phyloP scores from a whole-genome alignment of 805 yeast genomes.

The Debaryomyces tyrocola region DNA sequence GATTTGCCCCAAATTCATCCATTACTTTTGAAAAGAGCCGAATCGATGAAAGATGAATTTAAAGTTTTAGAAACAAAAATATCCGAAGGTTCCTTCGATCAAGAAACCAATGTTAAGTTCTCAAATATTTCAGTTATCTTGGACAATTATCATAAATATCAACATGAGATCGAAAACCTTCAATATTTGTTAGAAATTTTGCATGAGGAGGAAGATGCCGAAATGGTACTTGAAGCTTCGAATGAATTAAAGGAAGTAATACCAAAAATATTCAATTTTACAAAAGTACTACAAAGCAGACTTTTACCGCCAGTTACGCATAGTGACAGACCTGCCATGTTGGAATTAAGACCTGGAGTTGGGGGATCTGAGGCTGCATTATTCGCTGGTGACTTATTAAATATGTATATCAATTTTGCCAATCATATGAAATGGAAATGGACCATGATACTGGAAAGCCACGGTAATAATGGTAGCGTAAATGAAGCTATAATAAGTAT shows the following conservation, averaged over 20 bases:
- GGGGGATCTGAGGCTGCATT: constrained; percentile 94
- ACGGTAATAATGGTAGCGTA: constrained; percentile 62
- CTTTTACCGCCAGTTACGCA: constrained; percentile 78
- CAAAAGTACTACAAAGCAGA: constrained; percentile 50
- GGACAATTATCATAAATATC: constrained; percentile 30
- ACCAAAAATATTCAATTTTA: constrained; percentile 45
- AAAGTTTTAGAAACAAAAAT: constrained; percentile 25
- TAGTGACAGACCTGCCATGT: constrained; percentile 70
- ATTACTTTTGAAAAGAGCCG: constrained; percentile 36
- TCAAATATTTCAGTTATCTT: constrained; percentile 31
- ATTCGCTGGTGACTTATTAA: constrained; percentile 75
- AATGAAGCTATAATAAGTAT: constrained; percentile 73
- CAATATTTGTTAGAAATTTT: constrained; percentile 24
- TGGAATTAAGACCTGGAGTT: constrained; percentile 92
- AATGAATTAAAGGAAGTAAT: constrained; percentile 50
- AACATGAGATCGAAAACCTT: constrained; percentile 23
- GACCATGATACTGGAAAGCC: constrained; percentile 56
- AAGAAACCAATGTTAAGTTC: constrained; percentile 30
- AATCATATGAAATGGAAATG: constrained; percentile 65
- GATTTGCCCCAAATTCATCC: constrained; percentile 37
- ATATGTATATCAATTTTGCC: constrained; percentile 80
- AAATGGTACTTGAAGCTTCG: constrained; percentile 55
- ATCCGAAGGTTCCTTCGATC: constrained; percentile 31
- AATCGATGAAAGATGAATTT: constrained; percentile 28
- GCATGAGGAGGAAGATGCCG: constrained; percentile 37